These are phyloP conservation scores for Alternaria gansuensis DNA, from an alignment of 2,329 filamentous ascomycete species.

Conservation along the genomic window DNA sequence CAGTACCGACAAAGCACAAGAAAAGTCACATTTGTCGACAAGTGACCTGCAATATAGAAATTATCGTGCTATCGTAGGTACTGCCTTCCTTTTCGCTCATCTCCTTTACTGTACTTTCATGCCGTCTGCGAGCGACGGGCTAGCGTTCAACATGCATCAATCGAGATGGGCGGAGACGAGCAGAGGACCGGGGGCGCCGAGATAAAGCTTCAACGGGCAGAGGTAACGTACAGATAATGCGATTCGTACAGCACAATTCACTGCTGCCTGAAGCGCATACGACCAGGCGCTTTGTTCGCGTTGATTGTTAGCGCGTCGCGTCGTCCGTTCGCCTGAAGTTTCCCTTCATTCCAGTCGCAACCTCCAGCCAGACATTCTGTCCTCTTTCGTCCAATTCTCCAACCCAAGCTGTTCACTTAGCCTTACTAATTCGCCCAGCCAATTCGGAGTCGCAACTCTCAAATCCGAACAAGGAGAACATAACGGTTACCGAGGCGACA, in stretches of 20 bases:
- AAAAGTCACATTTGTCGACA: background rate
- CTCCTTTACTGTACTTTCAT: background rate
- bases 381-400: conserved; percentile 15
- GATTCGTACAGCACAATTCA: conserved; percentile 16
- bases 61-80: background rate
- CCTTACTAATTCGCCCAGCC: conserved; percentile 29
- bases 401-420: conserved; percentile 13
- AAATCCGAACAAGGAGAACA: background rate
- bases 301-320: conserved; percentile 37
- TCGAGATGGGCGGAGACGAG: conserved; percentile 30
- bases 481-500: conserved; percentile 22
- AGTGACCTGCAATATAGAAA: background rate
- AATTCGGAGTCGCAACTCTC: conserved; percentile 13
- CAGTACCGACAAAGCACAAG: conserved; percentile 1
- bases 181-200: background rate
- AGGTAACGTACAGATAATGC: conserved; percentile 31
- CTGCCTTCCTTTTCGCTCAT: background rate
- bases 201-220: conserved; percentile 23
- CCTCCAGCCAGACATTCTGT: conserved; percentile 15
- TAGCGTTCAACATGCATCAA: conserved; percentile 24
- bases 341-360: conserved; percentile 22
- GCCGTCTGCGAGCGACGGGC: conserved; percentile 8
- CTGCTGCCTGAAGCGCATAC: conserved; percentile 14
- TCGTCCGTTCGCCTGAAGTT: conserved; percentile 28
- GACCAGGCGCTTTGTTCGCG: conserved; percentile 17